Evolutionary conservation across 2,329 filamentous ascomycete species (phyloP).

Genomic region (Botrytis squamosa): DNA sequence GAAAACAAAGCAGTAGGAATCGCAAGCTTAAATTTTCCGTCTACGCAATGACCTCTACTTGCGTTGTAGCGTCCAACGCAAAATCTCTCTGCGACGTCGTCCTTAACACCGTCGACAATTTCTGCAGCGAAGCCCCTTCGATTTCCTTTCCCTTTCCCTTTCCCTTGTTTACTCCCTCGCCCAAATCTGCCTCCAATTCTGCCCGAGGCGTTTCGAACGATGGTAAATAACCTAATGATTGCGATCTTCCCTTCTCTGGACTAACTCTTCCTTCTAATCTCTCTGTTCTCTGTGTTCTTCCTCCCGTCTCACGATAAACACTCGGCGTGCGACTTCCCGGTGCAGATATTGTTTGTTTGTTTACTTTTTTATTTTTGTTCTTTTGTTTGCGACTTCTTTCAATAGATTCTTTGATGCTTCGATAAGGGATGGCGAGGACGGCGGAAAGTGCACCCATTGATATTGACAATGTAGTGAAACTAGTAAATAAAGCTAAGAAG

Average conservation of each 20-base stretch:
- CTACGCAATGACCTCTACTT: background rate
- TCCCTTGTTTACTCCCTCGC: background rate
- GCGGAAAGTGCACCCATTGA: slow-evolving; percentile 32
- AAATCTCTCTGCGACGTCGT: background rate
- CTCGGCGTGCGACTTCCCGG: background rate
- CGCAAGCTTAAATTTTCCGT: slow-evolving; percentile 11
- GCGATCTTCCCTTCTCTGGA: background rate
- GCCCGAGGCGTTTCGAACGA: background rate
- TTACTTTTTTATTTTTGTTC: background rate
- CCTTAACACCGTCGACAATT: background rate
- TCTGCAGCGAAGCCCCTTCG: slow-evolving; percentile 5
- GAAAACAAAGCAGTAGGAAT: background rate
- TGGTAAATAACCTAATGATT: slow-evolving; percentile 20
- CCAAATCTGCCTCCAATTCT: background rate
- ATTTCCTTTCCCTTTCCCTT: background rate
- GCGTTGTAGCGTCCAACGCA: background rate
- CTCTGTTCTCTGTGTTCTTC: background rate
- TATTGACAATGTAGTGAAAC: background rate
- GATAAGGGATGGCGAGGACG: slow-evolving; percentile 22
- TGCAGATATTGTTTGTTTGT: slow-evolving; percentile 3
- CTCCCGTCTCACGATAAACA: background rate
- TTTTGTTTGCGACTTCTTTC: background rate
- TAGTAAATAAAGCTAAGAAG: background rate
- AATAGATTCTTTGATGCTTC: slow-evolving; percentile 23
- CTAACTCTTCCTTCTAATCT: too few relatives aligned